Percentiles rank a stretch among this genome's conserved stretches.
These are phyloP conservation scores for Mortierella sp. DNA, from an alignment of 371 early-diverging fungal species.

Conservation along the genomic window DNA sequence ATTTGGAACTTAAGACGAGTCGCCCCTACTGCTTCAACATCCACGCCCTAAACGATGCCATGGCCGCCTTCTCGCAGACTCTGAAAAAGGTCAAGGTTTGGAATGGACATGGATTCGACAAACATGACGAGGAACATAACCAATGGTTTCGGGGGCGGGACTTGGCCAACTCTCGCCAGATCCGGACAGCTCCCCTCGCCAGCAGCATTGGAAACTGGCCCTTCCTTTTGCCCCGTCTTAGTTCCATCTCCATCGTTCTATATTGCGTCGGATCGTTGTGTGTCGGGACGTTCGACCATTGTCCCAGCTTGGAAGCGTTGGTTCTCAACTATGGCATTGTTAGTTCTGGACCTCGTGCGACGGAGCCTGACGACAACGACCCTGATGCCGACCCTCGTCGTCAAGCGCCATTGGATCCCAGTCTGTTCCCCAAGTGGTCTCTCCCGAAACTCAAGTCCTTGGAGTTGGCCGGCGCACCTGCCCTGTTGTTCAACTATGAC, in stretches of 20 bases:
- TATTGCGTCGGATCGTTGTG: not conserved
- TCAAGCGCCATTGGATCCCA: not conserved
- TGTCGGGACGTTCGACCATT: constrained; percentile 6
- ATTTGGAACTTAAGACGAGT: too few species aligned
- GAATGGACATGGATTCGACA: too few species aligned
- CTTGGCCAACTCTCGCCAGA: not conserved
- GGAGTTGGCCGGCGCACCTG: not conserved
- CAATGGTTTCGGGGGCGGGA: not conserved
- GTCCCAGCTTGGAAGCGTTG: constrained; percentile 17
- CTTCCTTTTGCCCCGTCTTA: not conserved
- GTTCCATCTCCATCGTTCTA: not conserved
- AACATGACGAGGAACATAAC: too few species aligned
- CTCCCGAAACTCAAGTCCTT: constrained; percentile 6
- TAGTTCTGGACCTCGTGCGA: not conserved
- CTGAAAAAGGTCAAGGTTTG: not conserved
- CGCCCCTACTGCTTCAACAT: not conserved
- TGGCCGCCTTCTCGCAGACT: constrained; percentile 10
- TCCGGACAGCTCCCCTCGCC: not conserved
- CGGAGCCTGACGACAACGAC: not conserved
- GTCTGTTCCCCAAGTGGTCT: constrained; percentile 21
- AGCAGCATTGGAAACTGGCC: constrained; percentile 19
- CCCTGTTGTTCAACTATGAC: constrained; percentile 19
- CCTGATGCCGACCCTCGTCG: not conserved
- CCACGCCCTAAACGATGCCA: constrained; percentile 18
- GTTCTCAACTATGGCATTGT: not conserved